These are phyloP conservation scores for Halenospora varia DNA, from an alignment of 495 filamentous ascomycete species.

Conservation along the genomic window DNA sequence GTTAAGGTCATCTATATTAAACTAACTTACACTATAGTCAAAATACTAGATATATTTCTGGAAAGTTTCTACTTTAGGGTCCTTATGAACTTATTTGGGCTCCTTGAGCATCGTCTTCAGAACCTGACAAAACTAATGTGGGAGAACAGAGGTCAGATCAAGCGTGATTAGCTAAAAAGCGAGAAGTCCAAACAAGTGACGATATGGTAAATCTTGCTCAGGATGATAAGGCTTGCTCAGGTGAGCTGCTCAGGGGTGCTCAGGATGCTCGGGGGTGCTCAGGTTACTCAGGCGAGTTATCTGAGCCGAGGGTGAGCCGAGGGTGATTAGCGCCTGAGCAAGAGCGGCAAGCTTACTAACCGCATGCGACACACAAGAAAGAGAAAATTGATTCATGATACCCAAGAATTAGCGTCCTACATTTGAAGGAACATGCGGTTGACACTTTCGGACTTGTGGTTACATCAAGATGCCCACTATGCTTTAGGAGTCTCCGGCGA, in stretches of 20 bases:
- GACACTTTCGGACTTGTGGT: no score
- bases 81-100: background rate
- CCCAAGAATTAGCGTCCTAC: no score
- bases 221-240: background rate
- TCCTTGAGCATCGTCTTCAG: constrained; percentile 3
- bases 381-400: no score
- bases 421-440: no score
- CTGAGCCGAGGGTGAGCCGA: constrained; percentile 3
- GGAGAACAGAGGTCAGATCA: constrained; percentile 2
- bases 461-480: no score
- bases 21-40: constrained; percentile 8
- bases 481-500: no score
- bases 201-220: constrained; percentile 1
- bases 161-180: constrained; percentile 3
- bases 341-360: background rate
- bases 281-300: constrained; percentile 3
- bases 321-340: background rate
- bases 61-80: constrained; percentile 5
- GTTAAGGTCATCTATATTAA: constrained; percentile 4
- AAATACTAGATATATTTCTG: constrained; percentile 4
- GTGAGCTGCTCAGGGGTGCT: background rate
- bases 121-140: constrained; percentile 1
- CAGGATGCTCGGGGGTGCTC: background rate
- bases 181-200: background rate
- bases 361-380: background rate